Conservation (phyloP, 306 rosid genomes). For the Quercus dentata region DNA sequence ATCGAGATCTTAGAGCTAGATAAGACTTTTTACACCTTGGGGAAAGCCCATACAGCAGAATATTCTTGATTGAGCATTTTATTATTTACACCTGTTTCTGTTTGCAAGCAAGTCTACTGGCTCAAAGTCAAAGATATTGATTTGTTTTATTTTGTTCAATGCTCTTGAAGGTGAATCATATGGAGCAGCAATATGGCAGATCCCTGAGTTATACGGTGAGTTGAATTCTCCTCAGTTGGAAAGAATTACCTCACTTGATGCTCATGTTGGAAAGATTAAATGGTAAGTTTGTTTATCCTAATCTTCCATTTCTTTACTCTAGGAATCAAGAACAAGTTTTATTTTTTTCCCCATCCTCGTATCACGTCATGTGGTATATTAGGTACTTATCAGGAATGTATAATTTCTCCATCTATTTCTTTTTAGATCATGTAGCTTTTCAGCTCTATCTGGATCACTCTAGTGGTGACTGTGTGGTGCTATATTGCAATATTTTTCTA, state of each 20-base stretch:
- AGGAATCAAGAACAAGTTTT: not conserved
- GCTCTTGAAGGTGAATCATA: constrained; percentile 71
- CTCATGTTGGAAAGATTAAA: constrained; percentile 70
- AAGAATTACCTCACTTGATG: constrained; percentile 66
- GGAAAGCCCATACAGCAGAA: too few species aligned
- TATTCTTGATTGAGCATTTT: not conserved
- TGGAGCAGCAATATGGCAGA: constrained; percentile 98
- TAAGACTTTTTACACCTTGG: too few species aligned
- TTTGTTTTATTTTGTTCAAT: constrained; percentile 13
- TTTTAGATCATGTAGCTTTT: not conserved
- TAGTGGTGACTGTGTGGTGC: constrained; percentile 4
- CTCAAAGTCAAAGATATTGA: not conserved
- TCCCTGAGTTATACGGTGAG: constrained; percentile 94
- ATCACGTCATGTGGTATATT: not conserved
- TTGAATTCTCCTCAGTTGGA: constrained; percentile 91
- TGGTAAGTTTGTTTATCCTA: constrained; percentile 56
- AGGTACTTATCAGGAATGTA: not conserved
- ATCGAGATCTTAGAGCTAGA: too few species aligned
- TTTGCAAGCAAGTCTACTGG: not conserved
- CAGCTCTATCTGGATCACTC: not conserved
- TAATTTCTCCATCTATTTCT: constrained; percentile 5
- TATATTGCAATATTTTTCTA: constrained; percentile 5
- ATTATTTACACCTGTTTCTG: not conserved
- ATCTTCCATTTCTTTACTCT: not conserved
- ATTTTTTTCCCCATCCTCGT: too few species aligned